Evolutionary conservation across 306 rosid genomes (phyloP), one percentile per base, ranked within the genome.

Genomic region (Cicer yamashitae): DNA sequence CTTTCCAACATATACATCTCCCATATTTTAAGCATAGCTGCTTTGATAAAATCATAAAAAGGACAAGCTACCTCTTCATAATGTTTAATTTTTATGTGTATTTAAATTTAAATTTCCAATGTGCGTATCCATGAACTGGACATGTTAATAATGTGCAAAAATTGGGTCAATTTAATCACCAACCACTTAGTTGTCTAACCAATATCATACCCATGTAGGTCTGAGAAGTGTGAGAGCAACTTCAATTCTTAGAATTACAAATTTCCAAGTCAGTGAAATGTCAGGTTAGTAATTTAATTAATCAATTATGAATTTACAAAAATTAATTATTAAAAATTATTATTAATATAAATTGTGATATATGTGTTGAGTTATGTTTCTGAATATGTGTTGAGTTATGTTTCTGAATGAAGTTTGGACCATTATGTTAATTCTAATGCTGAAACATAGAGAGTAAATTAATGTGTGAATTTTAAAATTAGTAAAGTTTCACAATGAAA

Each of bases 161-260:
- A 20, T 70, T 63, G 76, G 44, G 86, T 82, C 84, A 70, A 67
- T 79, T 78, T 75, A 46, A 66, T 38, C 54, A 85, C 76, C 86
- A 85, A 82, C 82, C 78, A 60, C 64, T 60, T 74, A 74, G 73
- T 30, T 30, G 76, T 84, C 70, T 84, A 67, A 84, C 77, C 60
- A 84, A 81, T 62, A 40, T 77, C 81, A 84, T 70, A 68, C 30
- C 52, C 46, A 62, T 75, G 75, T 74, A 56, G 79, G 67, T 41
- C 48, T 73, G 9, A 52, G 48, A 71, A 60, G 78, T 56, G 60
- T 70, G 78, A 77, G 81, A 81, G 83, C 53, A 70, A 85, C 79
- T 70, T 74, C 75, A 65, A 65, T 56, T 73, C 25, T 2, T 45
- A 4, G 4, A 6, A 44, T 12, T 22, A 70, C 53, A 56, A 66